Evolutionary conservation across 176 grass and related monocot genomes (phyloP).

Genomic region (Phragmites australis): DNA sequence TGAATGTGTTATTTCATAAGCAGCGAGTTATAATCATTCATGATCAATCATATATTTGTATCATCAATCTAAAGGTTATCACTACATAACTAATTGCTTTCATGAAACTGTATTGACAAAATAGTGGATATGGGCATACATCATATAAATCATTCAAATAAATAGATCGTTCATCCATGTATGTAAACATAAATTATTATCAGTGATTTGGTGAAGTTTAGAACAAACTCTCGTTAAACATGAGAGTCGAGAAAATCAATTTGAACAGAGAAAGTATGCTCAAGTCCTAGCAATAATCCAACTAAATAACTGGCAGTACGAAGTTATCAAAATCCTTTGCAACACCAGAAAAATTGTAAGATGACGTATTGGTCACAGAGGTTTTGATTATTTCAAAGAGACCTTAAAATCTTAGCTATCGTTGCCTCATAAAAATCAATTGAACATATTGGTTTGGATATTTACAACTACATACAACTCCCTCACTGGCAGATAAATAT

Average conservation of each 20-base stretch:
- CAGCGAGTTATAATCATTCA: background rate
- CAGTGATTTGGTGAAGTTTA: background rate
- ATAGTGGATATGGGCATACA: background rate
- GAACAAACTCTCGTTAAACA: background rate
- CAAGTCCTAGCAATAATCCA: background rate
- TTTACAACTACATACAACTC: background rate
- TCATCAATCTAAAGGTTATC: background rate
- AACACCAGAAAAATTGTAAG: background rate
- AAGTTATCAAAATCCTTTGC: background rate
- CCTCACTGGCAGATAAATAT: background rate
- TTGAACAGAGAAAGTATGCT: background rate
- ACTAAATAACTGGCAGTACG: background rate
- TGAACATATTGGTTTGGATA: background rate
- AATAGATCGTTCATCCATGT: background rate
- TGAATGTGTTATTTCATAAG: conserved; percentile 7
- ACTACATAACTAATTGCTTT: background rate
- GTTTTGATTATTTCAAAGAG: background rate
- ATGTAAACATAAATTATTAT: background rate
- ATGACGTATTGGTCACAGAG: background rate
- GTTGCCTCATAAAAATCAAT: background rate
- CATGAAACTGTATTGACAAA: background rate
- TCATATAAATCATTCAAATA: background rate
- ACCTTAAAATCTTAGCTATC: background rate
- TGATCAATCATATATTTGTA: background rate
- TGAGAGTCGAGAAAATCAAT: background rate